Base-by-base conservation (phyloP, 2,329 filamentous ascomycete genomes). In the Aspergillus fijiensis region DNA sequence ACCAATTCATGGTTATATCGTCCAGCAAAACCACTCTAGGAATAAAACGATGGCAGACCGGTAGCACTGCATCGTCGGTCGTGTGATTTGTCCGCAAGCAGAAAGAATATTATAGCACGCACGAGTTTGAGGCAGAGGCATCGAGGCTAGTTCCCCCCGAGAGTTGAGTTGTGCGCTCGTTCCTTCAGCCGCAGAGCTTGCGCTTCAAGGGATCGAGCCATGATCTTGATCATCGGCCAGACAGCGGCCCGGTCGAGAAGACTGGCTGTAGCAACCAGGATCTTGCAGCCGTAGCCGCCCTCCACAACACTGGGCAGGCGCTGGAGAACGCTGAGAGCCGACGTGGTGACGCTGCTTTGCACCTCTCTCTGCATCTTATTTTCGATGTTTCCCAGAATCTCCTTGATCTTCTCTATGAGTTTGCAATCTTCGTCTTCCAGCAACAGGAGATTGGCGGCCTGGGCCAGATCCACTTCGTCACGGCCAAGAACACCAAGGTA, bases 351-450 rank as follows among this genome's bases (percentile, higher is more conserved):
- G 68, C 84, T 77, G 52, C 80, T 82, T 62, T 83, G 81, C 52
- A 87, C 77, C 58, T 85, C 80, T 57, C 80, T 83, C 49, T 84
- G 87, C 80, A 96, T 87, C 77, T 96, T 96, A 70, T 86, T 81
- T 73, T 96, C 91, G 10, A 91, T 87, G 63, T 86, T 89, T 39
- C 84, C 80, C 47, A 97, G 79, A 10, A 98, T 89, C 63, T 91
- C 89, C 65, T 90, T 85, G 25, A 97, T 87, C 77, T 96, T 96
- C 49, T 85, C 83, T 6, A 98, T 79, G 2, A 98, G 81, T 74
- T 94, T 94, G 65, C 90, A 85, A 66, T 99, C 94, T 71, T 98
- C 94, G 19, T 95, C 91, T 70, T 97, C 93, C 1, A 98, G 82
- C 4, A 97, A 84, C 86, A 97, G 92, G 59, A 96, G 89, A 2